Evolutionary conservation across 1,284 basidiomycete genomes (phyloP), one percentile per base, ranked within the genome.

Genomic region (Cutaneotrichosporon arboriforme): DNA sequence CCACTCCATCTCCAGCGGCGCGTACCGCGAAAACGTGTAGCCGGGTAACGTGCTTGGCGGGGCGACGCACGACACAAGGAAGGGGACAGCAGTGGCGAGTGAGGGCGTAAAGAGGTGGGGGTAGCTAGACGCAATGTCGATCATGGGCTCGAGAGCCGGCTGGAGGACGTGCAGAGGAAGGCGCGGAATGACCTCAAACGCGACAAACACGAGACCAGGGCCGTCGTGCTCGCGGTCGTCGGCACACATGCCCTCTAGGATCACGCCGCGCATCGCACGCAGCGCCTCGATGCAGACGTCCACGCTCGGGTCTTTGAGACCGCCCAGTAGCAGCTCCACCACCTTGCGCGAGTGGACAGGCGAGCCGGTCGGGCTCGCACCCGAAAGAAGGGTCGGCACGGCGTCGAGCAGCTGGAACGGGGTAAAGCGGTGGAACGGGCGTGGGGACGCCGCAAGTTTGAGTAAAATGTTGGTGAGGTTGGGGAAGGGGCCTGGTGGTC

Each of bases 61-160:
- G 1, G 68, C 59, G n/a, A 69, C 41, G 22, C 68, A 58, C 9
- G 57, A 54, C 14, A 69, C 58, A 0, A 85, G 84, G 2, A 85
- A 85, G 2, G 82, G 80, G 54, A 89, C 82, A 4, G 81, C 61
- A 73, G 0, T 83, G 83, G 33, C 85, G 77, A 34, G 87, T 79
- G 35, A 88, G 74, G 3, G 79, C 75, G 0, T 83, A 39, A 65
- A 84, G 26, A 88, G 76, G 69, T 87, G 87, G 1, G 80, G 76
- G 20, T 88, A 76, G 18, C 88, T 75, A 0, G 81, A 77, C 10
- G 85, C 83, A 15, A 91, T 80, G 0, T 88, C 85, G 0, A 85
- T 86, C 35, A 90, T 75, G 1, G 84, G 81, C 26, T 79, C 76
- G 34, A 90, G 77, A 65, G 64, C 70, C 5, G 62, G 60, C 17